Conservation (phyloP, 2,329 filamentous ascomycete species). For the Diaporthe nobilis region DNA sequence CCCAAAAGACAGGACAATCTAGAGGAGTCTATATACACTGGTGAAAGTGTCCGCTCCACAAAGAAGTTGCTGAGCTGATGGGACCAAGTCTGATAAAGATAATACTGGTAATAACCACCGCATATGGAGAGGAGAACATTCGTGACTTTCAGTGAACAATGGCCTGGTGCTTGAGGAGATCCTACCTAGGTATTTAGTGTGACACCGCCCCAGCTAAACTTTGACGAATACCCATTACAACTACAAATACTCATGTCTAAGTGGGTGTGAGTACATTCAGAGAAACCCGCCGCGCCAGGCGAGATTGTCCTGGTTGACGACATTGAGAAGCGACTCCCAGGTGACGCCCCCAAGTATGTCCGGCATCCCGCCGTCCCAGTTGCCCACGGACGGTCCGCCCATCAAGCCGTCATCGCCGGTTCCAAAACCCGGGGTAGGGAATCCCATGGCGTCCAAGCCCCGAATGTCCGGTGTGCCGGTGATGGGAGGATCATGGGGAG, state of each 20-base stretch:
- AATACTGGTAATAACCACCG: background rate
- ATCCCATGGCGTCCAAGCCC: background rate
- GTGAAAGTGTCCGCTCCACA: background rate
- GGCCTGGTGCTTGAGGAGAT: background rate
- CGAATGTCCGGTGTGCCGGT: background rate
- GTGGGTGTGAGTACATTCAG: background rate
- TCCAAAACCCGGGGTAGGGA: background rate
- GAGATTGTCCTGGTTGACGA: background rate
- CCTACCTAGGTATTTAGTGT: background rate
- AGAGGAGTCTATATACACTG: background rate
- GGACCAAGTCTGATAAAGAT: background rate
- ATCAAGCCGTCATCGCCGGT: background rate
- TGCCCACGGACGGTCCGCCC: background rate
- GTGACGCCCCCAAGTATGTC: background rate
- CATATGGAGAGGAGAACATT: background rate
- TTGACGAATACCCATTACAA: background rate
- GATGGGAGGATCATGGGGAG: background rate
- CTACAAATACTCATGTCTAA: background rate
- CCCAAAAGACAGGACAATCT: background rate
- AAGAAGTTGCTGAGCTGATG: background rate
- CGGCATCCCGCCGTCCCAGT: background rate
- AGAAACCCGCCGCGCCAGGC: background rate
- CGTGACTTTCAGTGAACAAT: background rate
- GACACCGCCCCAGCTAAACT: background rate
- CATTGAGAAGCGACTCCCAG: background rate